Base-by-base conservation (phyloP, 2,329 filamentous ascomycete genomes). In the Leptographium radiaticola region DNA sequence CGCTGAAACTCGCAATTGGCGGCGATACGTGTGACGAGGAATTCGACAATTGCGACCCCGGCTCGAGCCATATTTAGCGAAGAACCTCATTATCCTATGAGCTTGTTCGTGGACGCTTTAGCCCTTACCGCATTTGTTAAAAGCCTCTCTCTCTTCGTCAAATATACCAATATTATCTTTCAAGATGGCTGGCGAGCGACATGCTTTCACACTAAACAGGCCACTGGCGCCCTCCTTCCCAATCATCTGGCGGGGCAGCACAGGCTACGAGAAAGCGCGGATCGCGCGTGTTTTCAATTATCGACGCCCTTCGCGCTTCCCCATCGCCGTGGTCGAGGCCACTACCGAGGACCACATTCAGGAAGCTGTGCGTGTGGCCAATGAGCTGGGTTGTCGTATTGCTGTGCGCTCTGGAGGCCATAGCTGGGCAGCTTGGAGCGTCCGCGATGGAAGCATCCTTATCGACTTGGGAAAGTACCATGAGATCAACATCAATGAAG, bases 381-480 rank as follows among this genome's bases (percentile, higher is more conserved):
- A 57, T 1, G 51, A 65, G 33, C 52, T 61, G 9, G 59, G 63
- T 8, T 66, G 62, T 53, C 65, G 70, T 1, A 63, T 75, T 2
- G 68, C 69, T 2, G 66, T 75, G 11, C 67, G 72, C 11, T 72
- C 71, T 8, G 73, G 73, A 2, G 73, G 74, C 0, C 73, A 76
- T 57, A 67, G 63, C 48, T 75, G 70, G 69, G 70, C 72, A 0
- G 71, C 65, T 0, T 75, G 72, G 72, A 71, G 68, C 57, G 67
- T 75, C 6, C 65, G 71, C 6, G 68, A 73, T 30, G 64, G 71
- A 52, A 69, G 72, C 0, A 66, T 76, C 2, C 66, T 71, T 6
- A 49, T 71, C 7, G 70, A 72, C 56, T 60, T 71, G 4, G 65
- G 55, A 48, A 36, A 39, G 16, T 51, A 45, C 18, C 49, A 53